Base-by-base conservation (phyloP, 306 rosid genomes). In the Malus sylvestris region DNA sequence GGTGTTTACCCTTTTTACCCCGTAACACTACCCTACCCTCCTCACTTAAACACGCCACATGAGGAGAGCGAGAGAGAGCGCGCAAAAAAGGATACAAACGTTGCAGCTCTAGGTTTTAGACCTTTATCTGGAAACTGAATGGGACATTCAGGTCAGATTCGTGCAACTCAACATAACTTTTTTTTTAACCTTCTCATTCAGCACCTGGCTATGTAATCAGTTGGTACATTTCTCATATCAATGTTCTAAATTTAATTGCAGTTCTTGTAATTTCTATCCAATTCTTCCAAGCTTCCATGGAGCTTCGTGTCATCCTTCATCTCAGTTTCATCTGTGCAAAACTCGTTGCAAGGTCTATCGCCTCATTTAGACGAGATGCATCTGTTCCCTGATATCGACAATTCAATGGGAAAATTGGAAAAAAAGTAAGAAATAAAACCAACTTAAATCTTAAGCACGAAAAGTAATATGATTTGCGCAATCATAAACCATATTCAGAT, bases 361-460 rank as follows among this genome's bases (percentile, higher is more conserved):
- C 97, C 86, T 92, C 99, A 3, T 85, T 81, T 72, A 95, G 68
- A 0, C 69, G 87, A 20, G 96, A 84, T 52, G 97, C 97, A 74
- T 95, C 96, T 12, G 90, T 91, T 66, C 99, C 99, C 99, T 95
- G 97, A 25, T 81, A 82, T 49, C 3, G 15, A 45, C 29, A 30
- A 53, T 14, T 7, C 57, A 80, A 35, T 10, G 18, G 42, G 52
- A 35, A 53, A 51, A 42, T 25, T 15, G 20, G 16, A 20, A 5
- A 49, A 49, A 49, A 49, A 29, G 38, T 61, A 61, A 5, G 38
- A 6, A 27, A 61, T 23, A 27, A 14, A 77, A 76, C 62, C 40
- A 10, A 58, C 16, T 58, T 58, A 22, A 58, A 59, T 59, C 32
- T 22, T 51, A 16, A 16, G 55, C 55, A 51, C 20, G 8, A 51